Evolutionary conservation across 2,329 filamentous ascomycete species (phyloP).

Genomic region (Epicoccum nigrum): DNA sequence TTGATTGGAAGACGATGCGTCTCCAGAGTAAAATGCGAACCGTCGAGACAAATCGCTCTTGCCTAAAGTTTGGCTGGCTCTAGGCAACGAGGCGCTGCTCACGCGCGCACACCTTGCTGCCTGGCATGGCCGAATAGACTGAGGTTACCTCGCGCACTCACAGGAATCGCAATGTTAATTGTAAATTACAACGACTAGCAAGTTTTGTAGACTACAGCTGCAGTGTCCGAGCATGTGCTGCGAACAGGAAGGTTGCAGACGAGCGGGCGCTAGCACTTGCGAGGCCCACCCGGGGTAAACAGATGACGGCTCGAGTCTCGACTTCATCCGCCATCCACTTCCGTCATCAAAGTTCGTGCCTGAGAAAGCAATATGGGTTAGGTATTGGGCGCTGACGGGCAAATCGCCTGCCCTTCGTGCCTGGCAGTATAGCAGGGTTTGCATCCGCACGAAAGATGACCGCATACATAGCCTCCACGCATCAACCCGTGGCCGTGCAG

Average conservation of each 20-base stretch:
- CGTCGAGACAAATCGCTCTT: constrained; percentile 6
- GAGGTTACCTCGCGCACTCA: background rate
- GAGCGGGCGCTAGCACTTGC: constrained; percentile 18
- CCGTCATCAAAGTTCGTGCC: background rate
- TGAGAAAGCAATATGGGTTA: constrained; percentile 26
- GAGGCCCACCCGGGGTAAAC: constrained; percentile 28
- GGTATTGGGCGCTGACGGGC: constrained; percentile 35
- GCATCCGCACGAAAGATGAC: constrained; percentile 16
- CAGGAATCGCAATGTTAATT: too few species aligned
- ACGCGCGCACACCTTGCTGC: constrained; percentile 8
- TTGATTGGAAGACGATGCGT: constrained; percentile 13
- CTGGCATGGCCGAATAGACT: background rate
- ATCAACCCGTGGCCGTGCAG: constrained; percentile 12
- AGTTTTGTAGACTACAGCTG: too few species aligned
- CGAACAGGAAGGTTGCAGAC: constrained; percentile 21
- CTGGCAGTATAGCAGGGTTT: constrained; percentile 21
- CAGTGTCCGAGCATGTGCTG: background rate
- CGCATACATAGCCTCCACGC: constrained; percentile 36
- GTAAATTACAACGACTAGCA: too few species aligned
- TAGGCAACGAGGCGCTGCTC: constrained; percentile 19
- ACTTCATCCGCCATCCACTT: constrained; percentile 20
- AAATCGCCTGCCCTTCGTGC: constrained; percentile 29
- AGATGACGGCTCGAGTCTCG: constrained; percentile 17
- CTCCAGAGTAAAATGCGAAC: constrained; percentile 4
- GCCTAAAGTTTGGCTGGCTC: constrained; percentile 7